Percentiles rank a stretch among this genome's conserved stretches.
Evolutionary conservation across 73 alveolate species (phyloP).

Genomic region (Breviolum minutum): DNA sequence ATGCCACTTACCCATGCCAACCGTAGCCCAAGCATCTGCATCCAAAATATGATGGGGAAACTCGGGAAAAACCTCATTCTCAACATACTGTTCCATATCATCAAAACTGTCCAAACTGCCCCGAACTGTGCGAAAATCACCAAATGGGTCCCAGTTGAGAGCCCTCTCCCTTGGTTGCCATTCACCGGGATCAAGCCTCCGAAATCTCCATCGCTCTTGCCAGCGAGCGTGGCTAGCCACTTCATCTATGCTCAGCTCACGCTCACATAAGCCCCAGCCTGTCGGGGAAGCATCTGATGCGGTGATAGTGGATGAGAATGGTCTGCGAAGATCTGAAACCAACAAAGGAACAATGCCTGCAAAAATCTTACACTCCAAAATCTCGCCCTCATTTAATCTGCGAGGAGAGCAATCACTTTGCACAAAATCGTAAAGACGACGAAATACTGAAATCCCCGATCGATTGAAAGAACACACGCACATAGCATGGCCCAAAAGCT

Average conservation of each 20-base stretch:
- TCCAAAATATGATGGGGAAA: background rate
- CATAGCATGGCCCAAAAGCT: background rate
- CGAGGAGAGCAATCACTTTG: background rate
- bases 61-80: background rate
- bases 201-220: background rate
- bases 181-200: background rate
- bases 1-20: background rate
- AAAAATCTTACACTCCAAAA: background rate
- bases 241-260: too few species aligned
- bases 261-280: slow-evolving; percentile 15
- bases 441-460: background rate
- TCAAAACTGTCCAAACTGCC: background rate
- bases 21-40: background rate
- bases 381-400: background rate
- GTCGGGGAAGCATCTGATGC: background rate
- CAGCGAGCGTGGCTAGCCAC: background rate
- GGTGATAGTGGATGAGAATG: background rate
- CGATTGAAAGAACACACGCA: background rate
- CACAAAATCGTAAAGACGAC: background rate
- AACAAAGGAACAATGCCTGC: background rate
- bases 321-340: background rate
- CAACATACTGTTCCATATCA: background rate
- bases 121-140: background rate
- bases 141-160: background rate
- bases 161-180: slow-evolving; percentile 9